Evolutionary conservation across 2,329 filamentous ascomycete species (phyloP), one percentile per base, ranked within the genome.

Genomic region (Anthostomella pinea): DNA sequence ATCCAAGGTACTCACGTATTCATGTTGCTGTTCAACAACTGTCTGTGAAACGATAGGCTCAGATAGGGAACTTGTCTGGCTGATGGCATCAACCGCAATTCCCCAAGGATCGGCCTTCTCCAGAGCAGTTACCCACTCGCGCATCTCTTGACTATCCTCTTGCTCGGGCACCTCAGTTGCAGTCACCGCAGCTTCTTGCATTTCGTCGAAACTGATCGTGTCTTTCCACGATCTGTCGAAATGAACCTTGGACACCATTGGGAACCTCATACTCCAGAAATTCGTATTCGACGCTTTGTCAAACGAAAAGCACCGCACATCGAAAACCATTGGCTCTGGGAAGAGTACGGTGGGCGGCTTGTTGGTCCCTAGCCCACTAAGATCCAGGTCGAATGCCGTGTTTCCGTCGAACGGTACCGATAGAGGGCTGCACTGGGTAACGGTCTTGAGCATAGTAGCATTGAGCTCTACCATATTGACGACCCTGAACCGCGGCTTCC

Each of bases 281-380:
- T 72, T 71, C 10, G 78, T 80, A 52, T 84, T 82, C 4, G 78
- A 74, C 3, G 76, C 72, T 53, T 83, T 86, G 41, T 88, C 84
- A 49, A 89, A 95, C 1, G 83, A 82, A 44, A 87, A 86, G 35
- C 87, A 90, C 16, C 85, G 72, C 41, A 95, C 68, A 49, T 95
- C 90, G 38, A 89, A 85, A 0, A 95, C 79, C 14, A 87, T 75
- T 0, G 88, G 88, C 0, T 71, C 67, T 6, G 71, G 74, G 58
- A 95, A 95, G 1, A 82, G 61, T 2, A 70, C 62, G 0, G 69
- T 67, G 45, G 75, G 64, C 39, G 63, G 43, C 52, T 67, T 55
- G 28, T 64, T 59, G 23, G 59, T 58, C 33, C 69, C 62, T 2
- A 72, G 48, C 0, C 69, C 67, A 8, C 73, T 67, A 14, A 74